These are phyloP conservation scores for Tilletiaria anomala DNA, from an alignment of 1,284 basidiomycete species.

Conservation along the genomic window DNA sequence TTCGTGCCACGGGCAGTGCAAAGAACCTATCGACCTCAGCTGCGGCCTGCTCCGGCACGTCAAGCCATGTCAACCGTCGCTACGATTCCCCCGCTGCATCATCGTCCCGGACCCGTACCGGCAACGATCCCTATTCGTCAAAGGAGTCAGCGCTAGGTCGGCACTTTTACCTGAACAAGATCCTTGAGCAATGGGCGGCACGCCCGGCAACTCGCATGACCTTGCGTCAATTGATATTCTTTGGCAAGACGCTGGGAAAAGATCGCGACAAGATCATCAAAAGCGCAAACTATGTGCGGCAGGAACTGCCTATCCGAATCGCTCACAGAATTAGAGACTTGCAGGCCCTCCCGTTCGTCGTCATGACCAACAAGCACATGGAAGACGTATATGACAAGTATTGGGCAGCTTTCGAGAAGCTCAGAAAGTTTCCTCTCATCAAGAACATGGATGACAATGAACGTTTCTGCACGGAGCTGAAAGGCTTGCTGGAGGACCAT, in stretches of 20 bases:
- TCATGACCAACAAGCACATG: conserved; percentile 71
- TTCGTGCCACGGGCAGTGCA: no score
- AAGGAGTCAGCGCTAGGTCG: conserved; percentile 15
- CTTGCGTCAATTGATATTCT: conserved; percentile 60
- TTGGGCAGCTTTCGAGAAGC: conserved; percentile 45
- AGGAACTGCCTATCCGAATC: conserved; percentile 72
- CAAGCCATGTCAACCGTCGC: no score
- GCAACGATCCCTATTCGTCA: neutral
- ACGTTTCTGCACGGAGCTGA: conserved; percentile 59
- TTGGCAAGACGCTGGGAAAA: conserved; percentile 19
- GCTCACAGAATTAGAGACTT: conserved; percentile 74
- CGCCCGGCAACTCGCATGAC: conserved; percentile 60
- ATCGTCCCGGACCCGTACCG: neutral
- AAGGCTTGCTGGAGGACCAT: conserved; percentile 57
- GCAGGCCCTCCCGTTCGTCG: conserved; percentile 70
- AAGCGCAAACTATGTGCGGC: conserved; percentile 52
- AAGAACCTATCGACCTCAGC: no score
- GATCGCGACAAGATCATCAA: conserved; percentile 15
- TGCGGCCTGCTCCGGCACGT: conserved; percentile 12
- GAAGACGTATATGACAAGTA: conserved; percentile 61
- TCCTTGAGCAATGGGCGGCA: conserved; percentile 65
- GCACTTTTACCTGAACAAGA: conserved; percentile 73
- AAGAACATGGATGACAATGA: conserved; percentile 61
- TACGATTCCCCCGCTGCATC: neutral
- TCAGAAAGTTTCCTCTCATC: conserved; percentile 62